phyloP scores from a whole-genome alignment of 805 yeast species.

The Ogataea pignaliae region DNA sequence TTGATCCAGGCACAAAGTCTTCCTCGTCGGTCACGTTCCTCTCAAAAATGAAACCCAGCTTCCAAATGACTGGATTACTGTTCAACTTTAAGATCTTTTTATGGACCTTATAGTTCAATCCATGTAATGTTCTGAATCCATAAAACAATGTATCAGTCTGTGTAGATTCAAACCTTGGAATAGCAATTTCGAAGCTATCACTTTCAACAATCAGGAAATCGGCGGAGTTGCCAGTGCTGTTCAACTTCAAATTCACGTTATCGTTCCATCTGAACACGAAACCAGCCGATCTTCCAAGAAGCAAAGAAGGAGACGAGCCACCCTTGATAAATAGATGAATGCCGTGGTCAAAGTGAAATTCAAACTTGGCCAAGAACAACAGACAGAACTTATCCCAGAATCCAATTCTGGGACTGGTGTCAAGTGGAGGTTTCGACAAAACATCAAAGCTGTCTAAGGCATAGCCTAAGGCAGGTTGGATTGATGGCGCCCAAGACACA shows the following conservation, averaged over 20 bases:
- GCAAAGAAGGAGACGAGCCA: constrained; percentile 52
- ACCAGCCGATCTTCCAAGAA: constrained; percentile 57
- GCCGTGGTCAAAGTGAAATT: constrained; percentile 44
- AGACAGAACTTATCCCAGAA: constrained; percentile 68
- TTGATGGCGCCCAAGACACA: constrained; percentile 60
- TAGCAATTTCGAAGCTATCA: constrained; percentile 50
- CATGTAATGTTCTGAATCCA: constrained; percentile 17
- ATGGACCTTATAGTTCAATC: constrained; percentile 34
- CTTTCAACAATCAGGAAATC: constrained; percentile 53
- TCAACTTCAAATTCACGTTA: constrained; percentile 45
- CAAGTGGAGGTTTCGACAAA: constrained; percentile 66
- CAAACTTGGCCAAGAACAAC: constrained; percentile 48
- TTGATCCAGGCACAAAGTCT: constrained; percentile 30
- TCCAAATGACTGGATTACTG: constrained; percentile 70
- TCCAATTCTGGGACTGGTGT: constrained; percentile 58
- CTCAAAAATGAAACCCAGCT: constrained; percentile 69
- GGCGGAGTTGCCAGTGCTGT: constrained; percentile 44
- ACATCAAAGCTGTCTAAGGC: constrained; percentile 63
- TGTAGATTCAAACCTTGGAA: constrained; percentile 43
- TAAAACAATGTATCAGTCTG: constrained; percentile 23
- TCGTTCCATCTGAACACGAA: constrained; percentile 62
- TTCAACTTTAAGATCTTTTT: constrained; percentile 57
- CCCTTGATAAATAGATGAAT: constrained; percentile 62
- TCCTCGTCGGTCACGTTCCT: constrained; percentile 40
- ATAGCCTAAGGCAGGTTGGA: constrained; percentile 56